These are phyloP conservation scores for Nakazawaea wickerhamii DNA, from an alignment of 805 yeast species.

Conservation along the genomic window DNA sequence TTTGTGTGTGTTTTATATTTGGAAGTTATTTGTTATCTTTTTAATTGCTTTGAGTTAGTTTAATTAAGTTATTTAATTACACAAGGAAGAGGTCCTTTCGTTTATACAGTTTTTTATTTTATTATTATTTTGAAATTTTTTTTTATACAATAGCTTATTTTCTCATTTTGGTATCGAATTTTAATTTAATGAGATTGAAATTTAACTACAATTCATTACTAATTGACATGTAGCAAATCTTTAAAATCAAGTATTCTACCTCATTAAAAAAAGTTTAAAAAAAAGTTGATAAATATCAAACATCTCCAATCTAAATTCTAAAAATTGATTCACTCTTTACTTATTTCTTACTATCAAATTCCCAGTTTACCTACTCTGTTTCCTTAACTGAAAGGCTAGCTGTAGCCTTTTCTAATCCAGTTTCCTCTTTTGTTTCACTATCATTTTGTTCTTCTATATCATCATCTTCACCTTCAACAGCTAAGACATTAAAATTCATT, in stretches of 20 bases:
- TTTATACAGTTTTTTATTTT: too few relatives aligned
- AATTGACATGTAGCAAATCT: neutral
- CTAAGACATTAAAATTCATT: conserved; percentile 46
- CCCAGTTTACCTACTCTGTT: conserved; percentile 37
- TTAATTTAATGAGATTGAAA: too few relatives aligned
- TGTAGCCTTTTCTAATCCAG: conserved; percentile 32
- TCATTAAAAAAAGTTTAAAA: neutral
- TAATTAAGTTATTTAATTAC: too few relatives aligned
- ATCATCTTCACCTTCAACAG: conserved; percentile 47
- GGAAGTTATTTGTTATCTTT: too few relatives aligned
- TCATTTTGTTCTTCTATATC: conserved; percentile 28
- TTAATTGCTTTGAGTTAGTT: too few relatives aligned
- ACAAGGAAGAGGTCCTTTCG: too few relatives aligned
- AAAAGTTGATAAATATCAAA: neutral
- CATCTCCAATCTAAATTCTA: neutral
- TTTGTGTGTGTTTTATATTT: too few relatives aligned
- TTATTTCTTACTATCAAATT: conserved; percentile 36
- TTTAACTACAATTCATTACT: too few relatives aligned
- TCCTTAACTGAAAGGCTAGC: conserved; percentile 32
- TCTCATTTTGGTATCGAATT: too few relatives aligned
- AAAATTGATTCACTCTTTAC: neutral
- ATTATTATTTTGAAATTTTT: too few relatives aligned
- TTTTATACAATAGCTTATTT: too few relatives aligned
- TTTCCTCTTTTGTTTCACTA: conserved; percentile 14
- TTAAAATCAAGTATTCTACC: neutral